Evolutionary conservation across 768 basidiomycete species (phyloP).

Genomic region (Coprinopsis cinerea): DNA sequence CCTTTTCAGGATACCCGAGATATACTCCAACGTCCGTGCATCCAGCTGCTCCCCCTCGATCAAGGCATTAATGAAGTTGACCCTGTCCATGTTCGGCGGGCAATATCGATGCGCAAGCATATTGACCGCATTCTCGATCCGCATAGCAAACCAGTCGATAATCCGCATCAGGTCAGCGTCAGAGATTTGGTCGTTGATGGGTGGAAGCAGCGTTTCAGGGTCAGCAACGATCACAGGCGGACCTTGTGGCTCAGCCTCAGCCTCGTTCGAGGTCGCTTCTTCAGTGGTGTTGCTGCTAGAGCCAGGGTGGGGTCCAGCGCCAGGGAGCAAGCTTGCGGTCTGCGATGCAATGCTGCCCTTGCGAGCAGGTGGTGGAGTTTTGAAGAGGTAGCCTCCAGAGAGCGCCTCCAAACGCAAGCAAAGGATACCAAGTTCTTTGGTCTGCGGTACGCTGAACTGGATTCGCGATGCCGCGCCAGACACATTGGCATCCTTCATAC

Average conservation of each 20-base stretch:
- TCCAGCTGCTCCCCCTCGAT: constrained; percentile 35
- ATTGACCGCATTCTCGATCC: constrained; percentile 69
- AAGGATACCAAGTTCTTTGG: constrained; percentile 64
- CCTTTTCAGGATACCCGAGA: constrained; percentile 20
- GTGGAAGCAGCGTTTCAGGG: constrained; percentile 59
- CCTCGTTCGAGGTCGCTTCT: constrained; percentile 16
- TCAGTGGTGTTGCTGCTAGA: constrained; percentile 13
- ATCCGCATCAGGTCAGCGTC: constrained; percentile 69
- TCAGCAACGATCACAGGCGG: constrained; percentile 37
- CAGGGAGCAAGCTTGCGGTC: constrained; percentile 20
- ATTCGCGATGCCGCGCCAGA: constrained; percentile 37
- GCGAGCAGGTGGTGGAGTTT: constrained; percentile 33
- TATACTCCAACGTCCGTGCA: constrained; percentile 41
- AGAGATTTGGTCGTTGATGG: constrained; percentile 60
- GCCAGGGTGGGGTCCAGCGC: too few species aligned
- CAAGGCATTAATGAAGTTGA: constrained; percentile 30
- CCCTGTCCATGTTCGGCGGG: constrained; percentile 18
- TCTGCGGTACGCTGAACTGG: constrained; percentile 69
- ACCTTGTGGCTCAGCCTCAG: constrained; percentile 8
- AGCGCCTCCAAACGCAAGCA: constrained; percentile 79
- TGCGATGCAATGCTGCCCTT: constrained; percentile 34
- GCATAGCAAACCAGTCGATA: constrained; percentile 68
- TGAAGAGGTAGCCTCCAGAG: constrained; percentile 56
- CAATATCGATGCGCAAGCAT: constrained; percentile 26
- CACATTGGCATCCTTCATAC: constrained; percentile 33